Evolutionary conservation across 495 filamentous ascomycete genomes (phyloP), one percentile per base, ranked within the genome.

Genomic region (Chaetomidium leptoderma): DNA sequence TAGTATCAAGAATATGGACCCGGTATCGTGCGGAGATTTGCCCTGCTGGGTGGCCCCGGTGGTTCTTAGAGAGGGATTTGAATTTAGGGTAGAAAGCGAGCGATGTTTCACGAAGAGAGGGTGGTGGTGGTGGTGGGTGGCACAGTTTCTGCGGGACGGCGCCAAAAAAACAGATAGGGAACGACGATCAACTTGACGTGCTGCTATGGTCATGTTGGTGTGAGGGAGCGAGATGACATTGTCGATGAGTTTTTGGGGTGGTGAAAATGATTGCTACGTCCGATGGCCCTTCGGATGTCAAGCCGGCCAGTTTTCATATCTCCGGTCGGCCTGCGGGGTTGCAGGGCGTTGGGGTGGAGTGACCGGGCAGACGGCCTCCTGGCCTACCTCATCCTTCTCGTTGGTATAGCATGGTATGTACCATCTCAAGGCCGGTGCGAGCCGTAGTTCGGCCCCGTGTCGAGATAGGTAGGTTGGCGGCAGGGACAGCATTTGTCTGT

Each of bases 1-100:
- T 75, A 88, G 77, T 96, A 96, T 71, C 89, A 95, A 73, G 92
- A 96, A 79, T 88, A 91, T 65, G 92, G 92, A 35, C 91, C 92
- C 26, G 89, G 89, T 69, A 96, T 98, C 71, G 93, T 97, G 46
- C 84, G 93, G 72, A 85, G 93, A 71, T 98, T 97, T 73, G 92
- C 92, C 36, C 77, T 97, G 58, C 80, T 98, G 58, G 93, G 93
- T 70, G 93, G 93, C 10, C 93, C 93, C 27, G 93, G 93, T 33
- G 78, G 80, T 54, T 81, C 80, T 57, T 82, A 77, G 55, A 59
- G 26, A 36, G 43, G 17, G 17, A 8, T 10, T 57, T 66, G 45
- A 36, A 36, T 60, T 44, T 37, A 9, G 47, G 45, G 63, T 60
- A 62, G 50, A 65, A 55, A 66, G 53, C 53, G 48, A 64, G 59